Evolutionary conservation across 208 protist genomes (phyloP), one percentile per base, ranked within the genome.

Genomic region (Herpetomonas samuelpessoai): DNA sequence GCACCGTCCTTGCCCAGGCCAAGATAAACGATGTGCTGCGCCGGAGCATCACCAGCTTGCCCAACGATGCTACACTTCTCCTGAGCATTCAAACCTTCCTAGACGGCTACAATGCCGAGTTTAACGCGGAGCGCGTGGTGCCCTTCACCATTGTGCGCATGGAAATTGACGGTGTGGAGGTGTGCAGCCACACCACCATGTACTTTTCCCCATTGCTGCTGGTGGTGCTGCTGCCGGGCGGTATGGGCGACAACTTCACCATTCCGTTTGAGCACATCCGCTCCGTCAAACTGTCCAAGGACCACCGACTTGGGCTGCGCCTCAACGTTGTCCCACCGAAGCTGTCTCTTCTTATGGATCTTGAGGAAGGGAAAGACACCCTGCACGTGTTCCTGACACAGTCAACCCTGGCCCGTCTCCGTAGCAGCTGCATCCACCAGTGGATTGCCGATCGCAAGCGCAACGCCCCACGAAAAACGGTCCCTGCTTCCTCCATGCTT

Each of bases 241-340:
- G 62, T 52, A 66, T 61, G 2, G 88, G 82, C 26, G 74, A 80
- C 29, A 83, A 88, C 57, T 81, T 95, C 55, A 91, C 88, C 6
- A 87, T 95, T 69, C 88, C 88, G 21, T 92, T 80, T 56, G 88
- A 92, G 51, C 80, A 91, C 65, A 76, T 95, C 35, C 88, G 85
- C 46, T 91, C 83, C 16, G 85, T 91, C 14, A 86, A 86, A 63
- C 58, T 92, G 25, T 86, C 85, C 45, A 81, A 81, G 56, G 80
- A 89, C 39, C 68, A 81, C 69, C 80, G 81, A 30, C 73, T 95
- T 16, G 74, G 70, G 10, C 72, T 95, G 29, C 84, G 88, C 18
- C 71, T 95, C 16, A 74, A 81, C 58, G 54, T 64, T 22, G 73
- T 95, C n/a, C 84, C 88, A 16, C 52, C 55, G 12, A 77, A 77